Percentiles rank a stretch among this genome's conserved stretches.
Conservation (phyloP, 2,329 filamentous ascomycete genomes). For the Coniochaeta sp. region DNA sequence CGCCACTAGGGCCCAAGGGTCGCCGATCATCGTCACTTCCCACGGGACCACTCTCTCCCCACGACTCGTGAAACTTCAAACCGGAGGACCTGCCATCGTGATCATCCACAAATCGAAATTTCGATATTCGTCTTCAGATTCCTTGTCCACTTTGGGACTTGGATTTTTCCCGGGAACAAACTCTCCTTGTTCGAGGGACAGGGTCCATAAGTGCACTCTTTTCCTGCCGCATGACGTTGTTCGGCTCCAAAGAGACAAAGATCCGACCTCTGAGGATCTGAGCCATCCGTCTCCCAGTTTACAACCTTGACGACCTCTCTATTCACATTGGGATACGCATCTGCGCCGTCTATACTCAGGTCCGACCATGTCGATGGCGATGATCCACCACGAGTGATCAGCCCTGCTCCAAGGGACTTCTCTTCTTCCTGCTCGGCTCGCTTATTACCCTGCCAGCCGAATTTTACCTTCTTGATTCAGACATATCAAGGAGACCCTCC, state of each 20-base stretch:
- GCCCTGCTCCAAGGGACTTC: not conserved
- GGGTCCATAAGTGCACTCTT: not conserved
- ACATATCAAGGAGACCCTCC: not conserved
- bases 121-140: not conserved
- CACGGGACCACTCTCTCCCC: not conserved
- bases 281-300: not conserved
- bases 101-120: not conserved
- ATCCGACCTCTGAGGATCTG: not conserved
- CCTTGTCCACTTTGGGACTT: not conserved
- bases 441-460: not conserved
- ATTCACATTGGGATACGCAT: not conserved
- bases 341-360: not conserved
- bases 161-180: not conserved
- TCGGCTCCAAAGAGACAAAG: not conserved
- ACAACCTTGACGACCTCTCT: not conserved
- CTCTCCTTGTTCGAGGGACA: not conserved
- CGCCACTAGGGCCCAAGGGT: not conserved
- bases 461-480: not conserved
- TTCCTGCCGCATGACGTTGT: not conserved
- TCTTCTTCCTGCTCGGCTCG: not conserved
- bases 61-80: not conserved
- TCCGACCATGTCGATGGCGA: not conserved
- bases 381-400: not conserved
- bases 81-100: not conserved
- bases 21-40: not conserved